A percentile compares a stretch with the other conserved stretches of the same genome.
These are phyloP conservation scores for Coemansia sp. DNA, from an alignment of 192 early-diverging fungal genomes.

Conservation along the genomic window DNA sequence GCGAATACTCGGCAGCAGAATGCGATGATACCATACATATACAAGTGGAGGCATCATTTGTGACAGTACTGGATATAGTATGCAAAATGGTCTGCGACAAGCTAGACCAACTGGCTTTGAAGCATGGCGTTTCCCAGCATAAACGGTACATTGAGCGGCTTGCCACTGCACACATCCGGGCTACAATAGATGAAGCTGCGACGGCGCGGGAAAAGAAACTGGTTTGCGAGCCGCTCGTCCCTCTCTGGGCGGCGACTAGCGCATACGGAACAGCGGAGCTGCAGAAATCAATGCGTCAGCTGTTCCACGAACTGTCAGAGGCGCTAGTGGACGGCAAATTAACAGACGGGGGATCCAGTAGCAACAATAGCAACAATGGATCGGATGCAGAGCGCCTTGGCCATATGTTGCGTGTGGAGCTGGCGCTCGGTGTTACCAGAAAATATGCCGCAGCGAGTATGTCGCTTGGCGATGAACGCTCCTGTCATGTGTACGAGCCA, in stretches of 20 bases:
- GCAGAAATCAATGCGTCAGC: slow-evolving; percentile 13
- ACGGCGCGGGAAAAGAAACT: slow-evolving; percentile 11
- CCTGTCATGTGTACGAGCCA: slow-evolving; percentile 25
- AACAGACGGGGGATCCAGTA: neutral
- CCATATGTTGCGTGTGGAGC: neutral
- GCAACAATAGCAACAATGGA: neutral
- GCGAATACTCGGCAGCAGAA: neutral
- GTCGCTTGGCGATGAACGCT: slow-evolving; percentile 12
- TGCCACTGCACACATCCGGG: slow-evolving; percentile 17
- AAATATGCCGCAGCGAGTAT: slow-evolving; percentile 19
- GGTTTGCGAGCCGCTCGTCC: slow-evolving; percentile 10
- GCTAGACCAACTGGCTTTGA: neutral
- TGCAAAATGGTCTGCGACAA: neutral
- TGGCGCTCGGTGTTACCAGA: neutral
- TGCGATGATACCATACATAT: neutral
- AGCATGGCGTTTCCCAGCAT: slow-evolving; percentile 12
- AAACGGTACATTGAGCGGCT: slow-evolving; percentile 14
- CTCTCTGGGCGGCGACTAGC: slow-evolving; percentile 8
- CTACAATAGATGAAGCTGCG: slow-evolving; percentile 12
- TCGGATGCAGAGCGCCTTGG: neutral
- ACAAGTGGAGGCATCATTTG: slow-evolving; percentile 4
- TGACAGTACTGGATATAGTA: slow-evolving; percentile 3
- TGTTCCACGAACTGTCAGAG: slow-evolving; percentile 10
- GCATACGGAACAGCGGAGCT: neutral
- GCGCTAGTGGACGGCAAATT: slow-evolving; percentile 2